phyloP scores from a whole-genome alignment of 306 rosid genomes.

The Glycine soja region DNA sequence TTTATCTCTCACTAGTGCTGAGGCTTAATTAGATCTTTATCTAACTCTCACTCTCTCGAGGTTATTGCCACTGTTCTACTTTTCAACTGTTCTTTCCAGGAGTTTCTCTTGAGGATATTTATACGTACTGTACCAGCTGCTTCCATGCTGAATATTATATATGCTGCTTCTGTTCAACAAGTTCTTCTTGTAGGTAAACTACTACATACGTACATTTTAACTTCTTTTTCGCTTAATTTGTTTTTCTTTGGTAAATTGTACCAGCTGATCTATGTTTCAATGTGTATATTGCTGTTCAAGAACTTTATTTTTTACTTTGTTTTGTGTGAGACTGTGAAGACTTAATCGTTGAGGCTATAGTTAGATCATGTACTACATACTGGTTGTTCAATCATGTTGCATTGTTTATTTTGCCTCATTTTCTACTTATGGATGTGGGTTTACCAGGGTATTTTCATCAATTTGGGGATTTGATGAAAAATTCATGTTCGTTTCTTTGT shows the following conservation, averaged over 20 bases:
- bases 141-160: no score
- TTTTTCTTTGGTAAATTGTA: not conserved
- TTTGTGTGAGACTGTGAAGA: not conserved
- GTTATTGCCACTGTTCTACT: not conserved
- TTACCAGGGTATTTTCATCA: not conserved
- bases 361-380: not conserved
- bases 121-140: conserved; percentile 38
- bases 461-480: not conserved
- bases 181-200: conserved; percentile 23
- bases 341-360: not conserved
- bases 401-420: not conserved
- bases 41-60: conserved; percentile 1
- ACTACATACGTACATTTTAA: not conserved
- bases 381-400: no score
- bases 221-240: not conserved
- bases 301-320: not conserved
- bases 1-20: no score
- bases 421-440: not conserved
- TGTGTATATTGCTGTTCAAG: not conserved
- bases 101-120: not conserved
- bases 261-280: not conserved
- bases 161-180: not conserved
- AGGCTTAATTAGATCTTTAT: not conserved
- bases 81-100: conserved; percentile 10
- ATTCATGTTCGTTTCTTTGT: not conserved